Evolutionary conservation across 495 filamentous ascomycete genomes (phyloP), one percentile per base, ranked within the genome.

Genomic region (Penicillium verhagenii): DNA sequence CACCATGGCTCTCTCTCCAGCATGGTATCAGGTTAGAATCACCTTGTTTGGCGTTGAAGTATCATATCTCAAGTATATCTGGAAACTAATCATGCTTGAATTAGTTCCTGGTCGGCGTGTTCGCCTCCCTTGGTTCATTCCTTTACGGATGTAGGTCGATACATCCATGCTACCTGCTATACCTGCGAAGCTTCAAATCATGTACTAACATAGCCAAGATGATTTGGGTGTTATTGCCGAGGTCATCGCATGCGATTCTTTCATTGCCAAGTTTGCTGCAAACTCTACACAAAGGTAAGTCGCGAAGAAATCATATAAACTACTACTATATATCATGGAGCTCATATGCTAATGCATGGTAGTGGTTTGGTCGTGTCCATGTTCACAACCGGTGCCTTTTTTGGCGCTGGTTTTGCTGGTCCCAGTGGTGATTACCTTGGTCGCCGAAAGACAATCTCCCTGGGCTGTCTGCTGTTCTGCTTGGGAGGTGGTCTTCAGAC

Each of bases 361-460:
- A 86, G 82, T 43, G 85, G 86, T 47, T 73, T 85, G 29, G 85
- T 89, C 0, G 85, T 89, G 14, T 85, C 85, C 0, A 70, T 89
- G 42, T 89, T 89, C 68, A 89, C 85, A 0, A 60, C 61, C 16
- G 74, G 75, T 37, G 75, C 75, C 28, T 78, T 77, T 61, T 62
- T 69, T 47, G 75, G 75, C 37, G 63, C 74, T 26, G 67, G 63
- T 13, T 57, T 72, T 19, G 73, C 67, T 20, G 74, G 76, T 45
- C 66, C 69, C 14, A 59, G 47, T 53, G 74, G 71, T 54, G 76
- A 79, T 49, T 58, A 56, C 23, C 55, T 77, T 0, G 76, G 76
- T 20, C 61, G 75, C 63, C 63, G 70, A 53, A 58, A 60, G 62
- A 77, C 76, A 9, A 79, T 78, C 44, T 63, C 69, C n/a, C 48